Evolutionary conservation across 305 asterid genomes (phyloP).

Genomic region (Solanum hybrid): DNA sequence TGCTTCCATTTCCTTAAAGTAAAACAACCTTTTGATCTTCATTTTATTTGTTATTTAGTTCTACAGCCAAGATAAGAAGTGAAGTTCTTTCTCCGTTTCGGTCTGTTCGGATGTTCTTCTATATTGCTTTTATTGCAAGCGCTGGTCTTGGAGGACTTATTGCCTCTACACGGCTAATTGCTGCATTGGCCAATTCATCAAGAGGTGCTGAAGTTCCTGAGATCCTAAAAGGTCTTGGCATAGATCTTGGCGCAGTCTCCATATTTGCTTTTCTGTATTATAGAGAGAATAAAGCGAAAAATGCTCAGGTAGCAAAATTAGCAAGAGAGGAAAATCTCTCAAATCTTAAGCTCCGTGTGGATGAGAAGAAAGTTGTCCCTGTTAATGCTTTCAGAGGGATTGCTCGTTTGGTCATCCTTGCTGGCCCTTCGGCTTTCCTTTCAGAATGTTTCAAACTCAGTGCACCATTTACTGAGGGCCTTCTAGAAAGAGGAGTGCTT

Average conservation of each 20-base stretch:
- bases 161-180: conserved; percentile 54
- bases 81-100: conserved; percentile 95
- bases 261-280: conserved; percentile 73
- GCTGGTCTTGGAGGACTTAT: conserved; percentile 76
- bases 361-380: conserved; percentile 53
- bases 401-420: conserved; percentile 78
- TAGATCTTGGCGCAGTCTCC: conserved; percentile 67
- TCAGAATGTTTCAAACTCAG: conserved; percentile 59
- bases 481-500: conserved; percentile 73
- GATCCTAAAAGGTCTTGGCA: conserved; percentile 57
- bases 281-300: conserved; percentile 57
- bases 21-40: conserved; percentile 14
- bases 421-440: conserved; percentile 71
- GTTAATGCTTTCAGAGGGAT: conserved; percentile 77
- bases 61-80: conserved; percentile 75
- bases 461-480: conserved; percentile 58
- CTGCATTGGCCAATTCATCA: conserved; percentile 67
- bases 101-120: conserved; percentile 89
- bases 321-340: conserved; percentile 83
- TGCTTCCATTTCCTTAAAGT: conserved; percentile 11
- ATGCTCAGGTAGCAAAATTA: conserved; percentile 68
- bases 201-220: conserved; percentile 58
- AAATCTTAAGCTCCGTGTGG: conserved; percentile 72
- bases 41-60: conserved; percentile 45
- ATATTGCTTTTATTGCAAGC: conserved; percentile 74